Conservation (phyloP, 1,284 basidiomycete species). For the Sparassis latifolia region DNA sequence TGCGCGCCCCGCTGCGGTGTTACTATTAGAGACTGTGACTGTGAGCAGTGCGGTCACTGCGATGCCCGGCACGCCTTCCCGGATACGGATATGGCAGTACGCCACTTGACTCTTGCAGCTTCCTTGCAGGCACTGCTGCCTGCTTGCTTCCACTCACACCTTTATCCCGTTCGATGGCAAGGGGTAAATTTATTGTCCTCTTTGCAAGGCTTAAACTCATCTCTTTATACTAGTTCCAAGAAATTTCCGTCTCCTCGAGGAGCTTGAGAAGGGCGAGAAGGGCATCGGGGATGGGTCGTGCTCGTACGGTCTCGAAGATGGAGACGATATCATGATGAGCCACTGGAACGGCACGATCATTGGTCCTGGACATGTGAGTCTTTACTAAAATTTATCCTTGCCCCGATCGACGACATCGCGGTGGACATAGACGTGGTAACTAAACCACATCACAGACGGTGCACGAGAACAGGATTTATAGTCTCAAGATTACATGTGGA, state of each 20-base stretch:
- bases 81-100: constrained; percentile 10
- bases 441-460: constrained; percentile 58
- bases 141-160: constrained; percentile 1
- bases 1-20: too few species aligned
- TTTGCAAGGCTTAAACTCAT: too few species aligned
- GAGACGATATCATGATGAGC: constrained; percentile 94
- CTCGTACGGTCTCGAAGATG: constrained; percentile 90
- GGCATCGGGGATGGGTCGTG: constrained; percentile 97
- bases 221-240: constrained; percentile 69
- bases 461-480: constrained; percentile 98
- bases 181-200: constrained; percentile 32
- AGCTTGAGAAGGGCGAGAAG: constrained; percentile 99
- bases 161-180: constrained; percentile 43
- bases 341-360: constrained; percentile 99
- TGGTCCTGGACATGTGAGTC: constrained; percentile 88
- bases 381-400: neutral
- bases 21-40: too few species aligned
- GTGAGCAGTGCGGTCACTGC: too few species aligned
- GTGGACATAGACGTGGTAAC: constrained; percentile 1
- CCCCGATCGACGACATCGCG: constrained; percentile 15
- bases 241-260: constrained; percentile 94
- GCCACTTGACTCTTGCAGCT: constrained; percentile 7
- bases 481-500: constrained; percentile 86
- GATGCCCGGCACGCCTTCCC: constrained; percentile 1
- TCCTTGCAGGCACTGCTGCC: too few species aligned